Evolutionary conservation across 371 early-diverging fungal genomes (phyloP).

Genomic region (Mucor sp.): DNA sequence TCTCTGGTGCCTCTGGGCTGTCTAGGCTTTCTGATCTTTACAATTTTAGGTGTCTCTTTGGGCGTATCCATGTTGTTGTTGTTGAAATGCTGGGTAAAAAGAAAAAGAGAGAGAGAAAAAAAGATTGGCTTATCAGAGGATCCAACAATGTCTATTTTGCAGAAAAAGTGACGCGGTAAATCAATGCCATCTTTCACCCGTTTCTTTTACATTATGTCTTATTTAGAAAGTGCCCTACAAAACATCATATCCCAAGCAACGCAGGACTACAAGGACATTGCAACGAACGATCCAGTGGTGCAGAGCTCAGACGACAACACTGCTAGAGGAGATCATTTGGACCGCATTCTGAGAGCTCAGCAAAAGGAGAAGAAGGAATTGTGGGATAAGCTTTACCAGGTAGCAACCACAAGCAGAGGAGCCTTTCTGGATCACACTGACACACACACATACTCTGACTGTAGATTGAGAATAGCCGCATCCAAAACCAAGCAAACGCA

Average conservation of each 20-base stretch:
- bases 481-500: neutral
- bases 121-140: too few species aligned
- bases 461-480: conserved; percentile 11
- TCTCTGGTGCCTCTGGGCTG: conserved; percentile 22
- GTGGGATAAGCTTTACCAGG: conserved; percentile 38
- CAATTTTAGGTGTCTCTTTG: conserved; percentile 2
- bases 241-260: conserved; percentile 35
- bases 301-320: conserved; percentile 34
- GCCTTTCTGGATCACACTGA: neutral
- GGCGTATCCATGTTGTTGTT: conserved; percentile 11
- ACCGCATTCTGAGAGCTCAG: conserved; percentile 28
- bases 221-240: conserved; percentile 10
- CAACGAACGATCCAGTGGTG: conserved; percentile 22
- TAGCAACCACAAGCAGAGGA: neutral
- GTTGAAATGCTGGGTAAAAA: neutral
- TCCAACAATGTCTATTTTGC: too few species aligned
- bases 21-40: conserved; percentile 21
- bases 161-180: conserved; percentile 3
- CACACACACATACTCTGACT: neutral
- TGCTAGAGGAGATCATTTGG: conserved; percentile 22
- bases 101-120: neutral
- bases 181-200: neutral
- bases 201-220: neutral
- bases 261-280: conserved; percentile 28
- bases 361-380: conserved; percentile 25